Percentiles rank a stretch among this genome's conserved stretches.
Conservation (phyloP, 2,329 filamentous ascomycete species). For the Paecilomyces variotii region DNA sequence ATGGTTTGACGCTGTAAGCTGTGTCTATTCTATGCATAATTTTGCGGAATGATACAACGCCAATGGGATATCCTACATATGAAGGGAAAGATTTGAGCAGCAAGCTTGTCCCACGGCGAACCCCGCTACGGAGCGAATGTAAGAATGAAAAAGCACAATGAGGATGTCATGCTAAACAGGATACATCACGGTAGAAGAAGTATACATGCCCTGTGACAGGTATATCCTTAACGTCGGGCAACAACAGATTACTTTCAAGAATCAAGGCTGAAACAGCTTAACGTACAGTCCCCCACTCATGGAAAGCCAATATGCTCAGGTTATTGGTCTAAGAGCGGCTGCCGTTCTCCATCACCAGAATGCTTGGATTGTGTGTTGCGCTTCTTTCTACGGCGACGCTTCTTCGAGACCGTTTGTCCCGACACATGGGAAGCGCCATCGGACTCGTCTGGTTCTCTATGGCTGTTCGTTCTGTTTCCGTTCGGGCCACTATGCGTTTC, state of each 20-base stretch:
- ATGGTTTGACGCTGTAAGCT: background rate
- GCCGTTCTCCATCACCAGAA: slow-evolving; percentile 9
- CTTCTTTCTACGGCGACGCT: slow-evolving; percentile 20
- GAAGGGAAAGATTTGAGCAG: background rate
- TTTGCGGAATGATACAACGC: background rate
- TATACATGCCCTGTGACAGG: background rate
- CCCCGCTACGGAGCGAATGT: background rate
- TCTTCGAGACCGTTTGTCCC: slow-evolving; percentile 11
- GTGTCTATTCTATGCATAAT: background rate
- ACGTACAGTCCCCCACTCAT: background rate
- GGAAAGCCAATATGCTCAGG: background rate
- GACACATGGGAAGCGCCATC: slow-evolving; percentile 5
- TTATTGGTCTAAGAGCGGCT: slow-evolving; percentile 12
- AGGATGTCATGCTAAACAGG: background rate
- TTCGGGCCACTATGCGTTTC: background rate
- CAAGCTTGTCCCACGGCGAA: background rate
- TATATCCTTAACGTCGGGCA: background rate
- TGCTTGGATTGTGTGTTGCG: slow-evolving; percentile 9
- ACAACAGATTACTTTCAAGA: background rate
- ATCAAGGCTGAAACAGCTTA: background rate
- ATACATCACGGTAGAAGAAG: background rate
- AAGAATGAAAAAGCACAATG: background rate
- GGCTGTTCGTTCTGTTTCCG: background rate
- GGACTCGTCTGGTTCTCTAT: slow-evolving; percentile 2
- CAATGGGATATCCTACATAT: background rate